Percentiles rank a stretch among this genome's conserved stretches.
phyloP scores from a whole-genome alignment of 345 rosid genomes.

The Syzygium jambos region DNA sequence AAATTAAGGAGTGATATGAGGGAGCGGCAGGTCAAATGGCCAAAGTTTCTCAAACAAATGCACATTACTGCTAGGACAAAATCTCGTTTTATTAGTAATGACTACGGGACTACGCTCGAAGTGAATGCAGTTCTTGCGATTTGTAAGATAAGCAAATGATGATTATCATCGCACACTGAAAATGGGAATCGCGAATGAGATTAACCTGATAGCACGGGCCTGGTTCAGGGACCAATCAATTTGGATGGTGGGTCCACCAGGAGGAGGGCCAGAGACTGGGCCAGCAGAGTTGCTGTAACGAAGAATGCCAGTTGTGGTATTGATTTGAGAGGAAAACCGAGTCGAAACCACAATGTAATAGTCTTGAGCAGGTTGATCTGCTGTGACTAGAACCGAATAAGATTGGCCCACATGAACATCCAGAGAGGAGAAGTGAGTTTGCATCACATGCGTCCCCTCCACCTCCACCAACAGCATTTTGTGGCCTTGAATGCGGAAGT shows the following conservation, averaged over 20 bases:
- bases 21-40: background rate
- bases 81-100: background rate
- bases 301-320: constrained; percentile 70
- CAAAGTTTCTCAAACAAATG: background rate
- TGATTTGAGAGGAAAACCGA: constrained; percentile 52
- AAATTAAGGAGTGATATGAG: background rate
- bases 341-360: constrained; percentile 78
- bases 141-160: background rate
- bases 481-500: constrained; percentile 91
- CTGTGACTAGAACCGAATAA: constrained; percentile 69
- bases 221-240: constrained; percentile 90
- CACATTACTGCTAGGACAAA: background rate
- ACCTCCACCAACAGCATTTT: constrained; percentile 76
- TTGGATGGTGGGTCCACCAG: constrained; percentile 87
- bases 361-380: constrained; percentile 81
- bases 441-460: constrained; percentile 88
- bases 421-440: constrained; percentile 71
- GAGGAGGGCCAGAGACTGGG: constrained; percentile 65
- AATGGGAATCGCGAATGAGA: background rate
- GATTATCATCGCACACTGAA: background rate
- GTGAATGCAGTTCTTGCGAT: background rate
- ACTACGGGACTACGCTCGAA: background rate
- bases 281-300: constrained; percentile 76
- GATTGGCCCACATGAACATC: constrained; percentile 93
- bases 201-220: constrained; percentile 59